These are phyloP conservation scores for Wallacemonas sp. DNA, from an alignment of 208 protist genomes.

Conservation along the genomic window DNA sequence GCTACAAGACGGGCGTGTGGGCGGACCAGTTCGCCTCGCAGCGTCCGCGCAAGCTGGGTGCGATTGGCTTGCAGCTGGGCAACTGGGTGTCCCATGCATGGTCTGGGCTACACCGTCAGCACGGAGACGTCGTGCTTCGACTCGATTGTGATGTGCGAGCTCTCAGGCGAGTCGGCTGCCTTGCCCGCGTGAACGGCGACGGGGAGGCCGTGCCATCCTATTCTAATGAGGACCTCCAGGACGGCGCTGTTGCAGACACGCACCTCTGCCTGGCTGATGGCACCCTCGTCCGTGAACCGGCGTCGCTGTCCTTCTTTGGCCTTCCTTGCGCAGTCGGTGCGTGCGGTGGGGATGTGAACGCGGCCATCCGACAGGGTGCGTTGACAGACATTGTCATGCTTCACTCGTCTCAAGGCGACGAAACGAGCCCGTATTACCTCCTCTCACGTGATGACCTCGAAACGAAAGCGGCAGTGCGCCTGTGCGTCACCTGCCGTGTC, in stretches of 20 bases:
- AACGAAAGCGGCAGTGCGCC: too few species aligned
- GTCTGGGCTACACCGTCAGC: constrained; percentile 70
- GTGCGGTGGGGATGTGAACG: too few species aligned
- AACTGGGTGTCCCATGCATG: constrained; percentile 92
- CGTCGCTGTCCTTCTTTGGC: constrained; percentile 55
- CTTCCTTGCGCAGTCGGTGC: constrained; percentile 32
- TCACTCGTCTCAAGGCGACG: too few species aligned
- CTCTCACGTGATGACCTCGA: too few species aligned
- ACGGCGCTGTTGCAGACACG: constrained; percentile 52
- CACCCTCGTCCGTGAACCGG: constrained; percentile 44
- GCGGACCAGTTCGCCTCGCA: constrained; percentile 33
- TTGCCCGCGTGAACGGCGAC: constrained; percentile 15
- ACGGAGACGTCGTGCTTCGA: constrained; percentile 72
- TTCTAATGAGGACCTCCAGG: constrained; percentile 25
- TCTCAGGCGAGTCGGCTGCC: constrained; percentile 57
- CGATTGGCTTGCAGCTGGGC: constrained; percentile 84
- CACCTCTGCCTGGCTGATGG: constrained; percentile 68
- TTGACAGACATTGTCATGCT: too few species aligned
- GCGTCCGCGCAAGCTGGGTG: constrained; percentile 65
- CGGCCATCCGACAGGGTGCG: too few species aligned
- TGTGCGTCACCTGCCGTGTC: too few species aligned
- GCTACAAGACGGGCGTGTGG: constrained; percentile 75
- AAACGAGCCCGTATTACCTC: too few species aligned
- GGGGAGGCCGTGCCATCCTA: constrained; percentile 3
- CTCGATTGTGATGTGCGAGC: constrained; percentile 85